A percentile compares a stretch with the other conserved stretches of the same genome.
Conservation (phyloP, 129 eudicot species). For the Artemisia argyi region DNA sequence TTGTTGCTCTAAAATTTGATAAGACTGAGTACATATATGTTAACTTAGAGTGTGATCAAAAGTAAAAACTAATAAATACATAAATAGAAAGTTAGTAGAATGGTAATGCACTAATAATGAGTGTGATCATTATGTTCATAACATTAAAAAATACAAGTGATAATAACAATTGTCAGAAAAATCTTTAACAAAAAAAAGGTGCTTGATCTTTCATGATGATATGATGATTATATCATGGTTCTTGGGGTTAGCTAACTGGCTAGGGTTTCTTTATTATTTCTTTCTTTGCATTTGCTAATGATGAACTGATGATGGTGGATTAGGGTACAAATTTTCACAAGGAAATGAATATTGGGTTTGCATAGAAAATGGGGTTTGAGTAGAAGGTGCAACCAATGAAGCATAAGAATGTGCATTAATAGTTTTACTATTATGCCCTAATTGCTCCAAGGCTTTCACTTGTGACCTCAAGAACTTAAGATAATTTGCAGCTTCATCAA, state of each 20-base stretch:
- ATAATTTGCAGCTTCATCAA: conserved; percentile 96
- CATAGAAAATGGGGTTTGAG: conserved; percentile 54
- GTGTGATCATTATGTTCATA: conserved; percentile 26
- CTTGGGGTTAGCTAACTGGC: conserved; percentile 29
- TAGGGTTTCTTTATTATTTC: conserved; percentile 28
- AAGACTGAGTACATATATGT: no score
- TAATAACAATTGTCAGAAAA: conserved; percentile 18
- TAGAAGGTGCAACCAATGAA: conserved; percentile 41
- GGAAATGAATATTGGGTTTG: conserved; percentile 40
- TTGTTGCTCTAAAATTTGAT: no score
- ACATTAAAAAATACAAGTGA: conserved; percentile 23
- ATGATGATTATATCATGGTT: conserved; percentile 31
- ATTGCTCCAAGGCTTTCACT: conserved; percentile 72
- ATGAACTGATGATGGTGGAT: conserved; percentile 25
- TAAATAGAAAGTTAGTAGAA: neutral
- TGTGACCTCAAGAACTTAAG: conserved; percentile 88
- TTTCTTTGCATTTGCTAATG: conserved; percentile 13
- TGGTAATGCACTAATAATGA: conserved; percentile 12
- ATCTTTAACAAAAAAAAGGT: conserved; percentile 5
- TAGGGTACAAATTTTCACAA: conserved; percentile 44
- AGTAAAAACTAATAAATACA: no score
- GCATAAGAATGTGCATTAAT: conserved; percentile 25
- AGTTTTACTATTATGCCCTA: conserved; percentile 47
- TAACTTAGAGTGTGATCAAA: no score
- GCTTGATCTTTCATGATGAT: conserved; percentile 21